Conservation (phyloP, 148 eudicot species). For the Polygonum aviculare region DNA sequence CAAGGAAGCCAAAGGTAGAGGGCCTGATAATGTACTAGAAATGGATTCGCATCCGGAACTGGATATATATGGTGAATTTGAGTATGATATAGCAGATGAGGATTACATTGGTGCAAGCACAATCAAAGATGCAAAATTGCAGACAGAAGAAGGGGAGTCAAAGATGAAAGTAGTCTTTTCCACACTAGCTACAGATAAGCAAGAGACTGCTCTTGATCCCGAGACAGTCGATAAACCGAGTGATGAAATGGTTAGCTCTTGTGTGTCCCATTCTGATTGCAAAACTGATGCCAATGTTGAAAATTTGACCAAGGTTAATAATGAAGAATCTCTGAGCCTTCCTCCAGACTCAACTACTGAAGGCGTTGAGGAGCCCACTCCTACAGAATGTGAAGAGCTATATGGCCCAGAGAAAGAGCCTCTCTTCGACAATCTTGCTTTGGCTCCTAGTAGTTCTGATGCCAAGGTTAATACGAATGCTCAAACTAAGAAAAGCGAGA, state of each 20-base stretch:
- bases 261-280: conserved; percentile 10
- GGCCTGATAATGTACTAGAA: conserved; percentile 55
- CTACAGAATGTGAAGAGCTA: conserved; percentile 71
- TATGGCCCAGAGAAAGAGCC: conserved; percentile 93
- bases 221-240: conserved; percentile 16
- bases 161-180: conserved; percentile 81
- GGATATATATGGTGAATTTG: conserved; percentile 93
- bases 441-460: conserved; percentile 11
- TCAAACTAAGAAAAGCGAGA: conserved; percentile 18
- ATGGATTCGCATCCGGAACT: conserved; percentile 69
- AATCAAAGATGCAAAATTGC: conserved; percentile 29
- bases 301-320: conserved; percentile 15
- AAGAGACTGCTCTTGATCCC: conserved; percentile 15
- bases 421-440: conserved; percentile 20
- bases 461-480: neutral
- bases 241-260: conserved; percentile 12
- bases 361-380: conserved; percentile 47
- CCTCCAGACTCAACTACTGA: conserved; percentile 28
- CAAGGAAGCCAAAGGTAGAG: conserved; percentile 27
- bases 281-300: conserved; percentile 18
- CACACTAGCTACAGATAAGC: conserved; percentile 29
- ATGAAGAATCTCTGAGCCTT: conserved; percentile 15
- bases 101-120: conserved; percentile 56
- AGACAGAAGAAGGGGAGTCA: conserved; percentile 42
- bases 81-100: conserved; percentile 82